Base-by-base conservation (phyloP, 2,329 filamentous ascomycete genomes). In the Colletotrichum agaves region DNA sequence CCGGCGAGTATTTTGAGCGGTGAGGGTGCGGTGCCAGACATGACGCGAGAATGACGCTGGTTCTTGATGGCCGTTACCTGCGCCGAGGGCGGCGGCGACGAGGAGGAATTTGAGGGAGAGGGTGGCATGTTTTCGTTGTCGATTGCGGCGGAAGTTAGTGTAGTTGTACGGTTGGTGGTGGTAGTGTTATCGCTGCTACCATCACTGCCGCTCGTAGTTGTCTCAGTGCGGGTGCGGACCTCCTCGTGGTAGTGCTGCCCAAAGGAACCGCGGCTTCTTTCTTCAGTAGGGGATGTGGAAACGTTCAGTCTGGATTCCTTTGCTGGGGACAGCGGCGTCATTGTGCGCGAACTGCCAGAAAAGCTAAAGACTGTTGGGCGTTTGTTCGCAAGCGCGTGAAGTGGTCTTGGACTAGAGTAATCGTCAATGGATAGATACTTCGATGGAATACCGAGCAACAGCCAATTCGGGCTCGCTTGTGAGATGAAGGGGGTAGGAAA, bases 21-120 rank as follows among this genome's bases (percentile, higher is more conserved):
- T 57, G 87, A 87, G 35, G 88, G 82, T 72, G 86, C 86, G 64
- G 78, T 83, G 63, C 87, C 86, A 37, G 87, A 87, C 60, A 88
- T 78, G 71, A 89, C 83, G 69, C 87, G 83, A 21, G 85, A 87
- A 67, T 85, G 82, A 53, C 84, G 82, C 70, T 78, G 75, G 35
- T 61, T 61, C 47, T 68, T 68, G 23, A 64, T 47, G 7, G 61
- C 61, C 61, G 53, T 60, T 37, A 53, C 53, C 27, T 60, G 64
- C 52, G 61, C 64, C 10, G 64, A 67, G 31, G 61, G 52, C 46
- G 65, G 63, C 59, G 63, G 47, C 65, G 64, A 60, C 52, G 65
- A 68, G 41, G 65, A 68, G 41, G 65, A 68, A 65, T 65, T 41
- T 50, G 50, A 57, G 72, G 85, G 85, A 55, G 79, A 78, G 11